phyloP scores from a whole-genome alignment of 2,329 filamentous ascomycete species.

The Paracamarosporium sp. region DNA sequence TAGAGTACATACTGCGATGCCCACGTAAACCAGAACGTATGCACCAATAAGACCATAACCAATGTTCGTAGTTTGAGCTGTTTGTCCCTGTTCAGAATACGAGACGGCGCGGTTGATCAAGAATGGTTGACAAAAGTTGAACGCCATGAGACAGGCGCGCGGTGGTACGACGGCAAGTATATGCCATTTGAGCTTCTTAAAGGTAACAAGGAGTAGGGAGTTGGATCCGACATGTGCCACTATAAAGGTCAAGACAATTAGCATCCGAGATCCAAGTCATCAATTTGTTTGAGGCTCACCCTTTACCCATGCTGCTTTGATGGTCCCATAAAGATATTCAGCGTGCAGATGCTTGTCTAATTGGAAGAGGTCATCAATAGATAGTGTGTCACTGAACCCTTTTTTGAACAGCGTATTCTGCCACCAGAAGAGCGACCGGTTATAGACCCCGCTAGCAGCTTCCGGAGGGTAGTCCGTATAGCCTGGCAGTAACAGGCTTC shows the following conservation, averaged over 20 bases:
- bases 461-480: conserved; percentile 56
- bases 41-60: conserved; percentile 43
- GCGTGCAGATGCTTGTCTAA: conserved; percentile 55
- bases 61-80: conserved; percentile 30
- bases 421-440: conserved; percentile 60
- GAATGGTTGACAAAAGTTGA: conserved; percentile 47
- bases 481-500: conserved; percentile 46
- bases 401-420: conserved; percentile 58
- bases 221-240: conserved; percentile 24
- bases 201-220: conserved; percentile 33
- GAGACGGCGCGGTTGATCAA: conserved; percentile 40
- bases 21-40: conserved; percentile 42
- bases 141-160: conserved; percentile 39
- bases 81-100: conserved; percentile 27
- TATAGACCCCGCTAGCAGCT: conserved; percentile 60
- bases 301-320: conserved; percentile 50
- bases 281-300: conserved; percentile 32
- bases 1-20: conserved; percentile 36
- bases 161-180: conserved; percentile 38
- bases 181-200: conserved; percentile 37
- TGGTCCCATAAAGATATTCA: conserved; percentile 45
- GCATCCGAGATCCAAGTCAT: not conserved
- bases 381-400: conserved; percentile 55
- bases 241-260: conserved; percentile 10
- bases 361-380: conserved; percentile 52